Evolutionary conservation across 176 grass and related monocot genomes (phyloP), one percentile per base, ranked within the genome.

Genomic region (Puya raimondii): DNA sequence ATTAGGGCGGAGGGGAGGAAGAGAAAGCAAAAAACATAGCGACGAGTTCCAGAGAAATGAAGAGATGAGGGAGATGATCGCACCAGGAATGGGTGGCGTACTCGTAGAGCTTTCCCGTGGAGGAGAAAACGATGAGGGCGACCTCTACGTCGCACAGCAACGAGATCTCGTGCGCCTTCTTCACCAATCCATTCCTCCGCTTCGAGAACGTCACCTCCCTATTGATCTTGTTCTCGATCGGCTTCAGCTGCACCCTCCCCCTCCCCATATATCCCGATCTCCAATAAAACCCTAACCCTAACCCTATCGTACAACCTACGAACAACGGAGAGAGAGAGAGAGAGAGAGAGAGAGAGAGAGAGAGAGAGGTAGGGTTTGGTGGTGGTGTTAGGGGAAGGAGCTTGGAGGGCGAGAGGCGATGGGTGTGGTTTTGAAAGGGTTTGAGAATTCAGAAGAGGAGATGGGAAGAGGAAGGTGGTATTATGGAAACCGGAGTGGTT

Each of bases 181-280:
- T 96, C 52, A 96, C 70, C 80, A 96, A 23, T 25, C 92, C 92
- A 0, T 88, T 76, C 25, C 88, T 68, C 56, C 92, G 81, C 86
- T 92, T 96, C 47, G 88, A 96, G 84, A 96, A 96, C 63, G 86
- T 96, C 56, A 91, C 92, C 83, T 96, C 88, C 22, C 86, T 61
- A 80, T 96, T 92, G 71, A 96, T 89, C 79, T 96, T 91, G 79
- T 96, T 91, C 88, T 96, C 88, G 81, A 96, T 96, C 76, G 83
- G 74, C 92, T 96, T 96, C 51, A 96, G 75, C 83, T 87, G 88
- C 69, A 96, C 92, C 84, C 91, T 91, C 7, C 92, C 92, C 26
- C 92, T 82, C 78, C 92, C 88, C 92, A 96, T 91, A 50, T 56
- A 3, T 54, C 77, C 50, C n/a, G 64, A 5, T 56, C 8, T 0